These are phyloP conservation scores for Mortierella sp. DNA, from an alignment of 371 early-diverging fungal species.

Conservation along the genomic window DNA sequence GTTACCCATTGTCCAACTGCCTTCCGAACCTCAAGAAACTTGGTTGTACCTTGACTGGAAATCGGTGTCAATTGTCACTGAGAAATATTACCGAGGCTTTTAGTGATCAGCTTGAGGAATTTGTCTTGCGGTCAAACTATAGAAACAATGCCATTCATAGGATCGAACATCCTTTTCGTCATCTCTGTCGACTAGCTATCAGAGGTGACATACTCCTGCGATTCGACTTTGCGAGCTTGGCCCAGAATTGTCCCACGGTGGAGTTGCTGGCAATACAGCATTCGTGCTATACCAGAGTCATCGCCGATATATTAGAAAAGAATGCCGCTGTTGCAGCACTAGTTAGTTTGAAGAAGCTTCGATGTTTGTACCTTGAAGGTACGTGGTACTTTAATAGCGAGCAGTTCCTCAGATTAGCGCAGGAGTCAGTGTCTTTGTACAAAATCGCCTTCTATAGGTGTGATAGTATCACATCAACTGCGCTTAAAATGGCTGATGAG, in stretches of 20 bases:
- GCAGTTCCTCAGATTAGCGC: constrained; percentile 8
- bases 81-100: constrained; percentile 22
- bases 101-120: constrained; percentile 36
- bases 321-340: constrained; percentile 2
- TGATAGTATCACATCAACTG: neutral
- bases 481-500: neutral
- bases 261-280: constrained; percentile 26
- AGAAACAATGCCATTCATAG: neutral
- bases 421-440: constrained; percentile 4
- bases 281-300: neutral
- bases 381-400: constrained; percentile 11
- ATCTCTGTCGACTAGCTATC: constrained; percentile 19
- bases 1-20: neutral
- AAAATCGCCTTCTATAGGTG: constrained; percentile 16
- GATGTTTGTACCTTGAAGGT: constrained; percentile 34
- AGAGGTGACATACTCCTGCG: constrained; percentile 6
- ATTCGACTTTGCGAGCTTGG: constrained; percentile 14
- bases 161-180: constrained; percentile 17
- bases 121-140: constrained; percentile 7
- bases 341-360: constrained; percentile 4
- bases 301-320: neutral
- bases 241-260: constrained; percentile 21
- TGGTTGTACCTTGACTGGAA: neutral
- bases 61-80: neutral
- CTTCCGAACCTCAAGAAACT: constrained; percentile 26